Conservation (phyloP, 441 rosid species). For the Hura crepitans region DNA sequence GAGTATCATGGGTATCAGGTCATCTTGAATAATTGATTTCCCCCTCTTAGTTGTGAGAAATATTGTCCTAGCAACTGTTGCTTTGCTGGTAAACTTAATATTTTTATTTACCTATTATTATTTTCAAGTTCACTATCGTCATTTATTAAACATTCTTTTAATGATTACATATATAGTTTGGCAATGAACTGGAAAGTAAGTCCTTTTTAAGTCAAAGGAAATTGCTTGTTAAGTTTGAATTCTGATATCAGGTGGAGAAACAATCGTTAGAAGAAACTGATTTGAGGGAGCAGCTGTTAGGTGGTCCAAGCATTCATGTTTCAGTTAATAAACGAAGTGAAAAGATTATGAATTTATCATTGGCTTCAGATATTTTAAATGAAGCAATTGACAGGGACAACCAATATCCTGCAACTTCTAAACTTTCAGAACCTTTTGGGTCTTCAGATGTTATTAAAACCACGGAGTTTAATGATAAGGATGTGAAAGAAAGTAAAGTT, state of each 20-base stretch:
- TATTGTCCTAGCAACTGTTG: not conserved
- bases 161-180: conserved; percentile 42
- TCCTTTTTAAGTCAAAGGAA: conserved; percentile 42
- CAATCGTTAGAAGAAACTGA: conserved; percentile 32
- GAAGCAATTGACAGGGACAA: conserved; percentile 33
- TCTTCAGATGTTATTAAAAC: conserved; percentile 33
- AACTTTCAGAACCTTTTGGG: conserved; percentile 39
- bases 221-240: conserved; percentile 31
- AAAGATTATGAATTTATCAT: conserved; percentile 32
- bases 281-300: conserved; percentile 34
- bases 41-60: not conserved
- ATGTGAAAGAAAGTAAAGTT: conserved; percentile 34
- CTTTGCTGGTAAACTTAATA: not conserved
- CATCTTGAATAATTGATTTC: conserved; percentile 3
- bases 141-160: not conserved
- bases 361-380: conserved; percentile 39
- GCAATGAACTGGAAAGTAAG: conserved; percentile 43
- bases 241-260: conserved; percentile 40
- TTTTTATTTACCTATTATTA: not conserved
- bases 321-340: conserved; percentile 31
- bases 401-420: conserved; percentile 34
- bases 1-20: not conserved
- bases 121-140: not conserved
- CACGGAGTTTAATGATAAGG: conserved; percentile 40
- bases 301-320: conserved; percentile 30